Conservation (phyloP, 148 eudicot species). For the Heliosperma pusillum region DNA sequence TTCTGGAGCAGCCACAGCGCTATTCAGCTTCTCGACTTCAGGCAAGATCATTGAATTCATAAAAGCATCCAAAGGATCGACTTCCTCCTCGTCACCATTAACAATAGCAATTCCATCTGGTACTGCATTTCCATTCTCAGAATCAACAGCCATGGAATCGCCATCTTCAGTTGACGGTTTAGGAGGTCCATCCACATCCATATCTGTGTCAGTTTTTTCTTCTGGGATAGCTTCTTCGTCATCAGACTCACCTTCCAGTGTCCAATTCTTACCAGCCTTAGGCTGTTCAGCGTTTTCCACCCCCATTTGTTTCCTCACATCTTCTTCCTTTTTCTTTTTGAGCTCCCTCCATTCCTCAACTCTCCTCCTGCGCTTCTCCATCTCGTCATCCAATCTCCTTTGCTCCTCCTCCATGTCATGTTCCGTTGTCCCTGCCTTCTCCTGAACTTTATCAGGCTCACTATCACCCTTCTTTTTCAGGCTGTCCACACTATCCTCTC, state of each 20-base stretch:
- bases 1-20: conserved; percentile 28
- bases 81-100: conserved; percentile 56
- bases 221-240: conserved; percentile 61
- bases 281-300: conserved; percentile 42
- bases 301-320: conserved; percentile 53
- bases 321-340: conserved; percentile 70
- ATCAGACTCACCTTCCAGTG: conserved; percentile 80
- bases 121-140: conserved; percentile 31
- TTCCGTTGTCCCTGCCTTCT: conserved; percentile 48
- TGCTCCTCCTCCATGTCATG: conserved; percentile 80
- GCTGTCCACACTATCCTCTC: conserved; percentile 53
- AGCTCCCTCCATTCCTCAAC: conserved; percentile 89
- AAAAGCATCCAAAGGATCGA: conserved; percentile 81
- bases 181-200: conserved; percentile 44
- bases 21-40: conserved; percentile 63
- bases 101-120: conserved; percentile 28
- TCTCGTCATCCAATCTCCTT: conserved; percentile 72
- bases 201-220: conserved; percentile 37
- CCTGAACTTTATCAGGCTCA: conserved; percentile 29
- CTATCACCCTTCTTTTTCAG: conserved; percentile 43
- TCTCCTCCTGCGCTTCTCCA: conserved; percentile 86
- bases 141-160: conserved; percentile 45
- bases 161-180: conserved; percentile 33
- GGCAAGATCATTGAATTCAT: conserved; percentile 76
- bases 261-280: conserved; percentile 72